phyloP scores from a whole-genome alignment of 768 basidiomycete genomes.

The Leccinum incarnatum region DNA sequence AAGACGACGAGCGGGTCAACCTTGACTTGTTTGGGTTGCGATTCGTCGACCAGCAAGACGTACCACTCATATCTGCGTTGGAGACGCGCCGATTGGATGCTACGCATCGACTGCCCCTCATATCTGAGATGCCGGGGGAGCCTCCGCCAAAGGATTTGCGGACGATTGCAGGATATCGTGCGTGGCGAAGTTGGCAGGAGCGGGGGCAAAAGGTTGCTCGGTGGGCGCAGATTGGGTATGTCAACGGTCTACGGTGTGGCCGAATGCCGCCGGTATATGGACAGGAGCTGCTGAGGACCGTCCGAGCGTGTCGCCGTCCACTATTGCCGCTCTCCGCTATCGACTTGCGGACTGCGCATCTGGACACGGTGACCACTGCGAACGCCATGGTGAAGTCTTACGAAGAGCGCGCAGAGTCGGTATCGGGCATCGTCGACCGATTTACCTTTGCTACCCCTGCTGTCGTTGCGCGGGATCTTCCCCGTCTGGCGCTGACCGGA shows the following conservation, averaged over 20 bases:
- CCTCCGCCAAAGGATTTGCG: conserved; percentile 73
- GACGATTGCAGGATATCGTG: conserved; percentile 69
- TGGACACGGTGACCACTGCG: conserved; percentile 42
- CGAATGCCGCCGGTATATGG: conserved; percentile 45
- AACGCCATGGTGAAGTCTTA: conserved; percentile 64
- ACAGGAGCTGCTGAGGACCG: conserved; percentile 44
- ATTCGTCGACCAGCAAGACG: conserved; percentile 56
- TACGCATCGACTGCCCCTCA: conserved; percentile 50
- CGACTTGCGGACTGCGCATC: conserved; percentile 36
- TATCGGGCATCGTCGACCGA: conserved; percentile 52
- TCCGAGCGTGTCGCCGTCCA: conserved; percentile 38
- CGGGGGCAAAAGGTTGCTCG: conserved; percentile 52
- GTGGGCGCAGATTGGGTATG: conserved; percentile 68
- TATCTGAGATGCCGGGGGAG: conserved; percentile 53
- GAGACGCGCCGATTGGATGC: conserved; percentile 60
- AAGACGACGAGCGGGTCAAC: conserved; percentile 52
- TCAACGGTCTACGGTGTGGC: conserved; percentile 72
- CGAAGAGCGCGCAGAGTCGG: conserved; percentile 51
- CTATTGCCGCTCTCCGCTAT: conserved; percentile 52
- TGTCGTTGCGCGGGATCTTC: conserved; percentile 73
- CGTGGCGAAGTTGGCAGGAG: conserved; percentile 47
- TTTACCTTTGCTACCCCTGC: conserved; percentile 83
- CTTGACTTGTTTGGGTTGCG: conserved; percentile 63
- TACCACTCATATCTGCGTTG: conserved; percentile 49
- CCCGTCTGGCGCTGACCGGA: conserved; percentile 57